Conservation (phyloP, 1,139 yeast species). For the Blastobotrys serpentis region DNA sequence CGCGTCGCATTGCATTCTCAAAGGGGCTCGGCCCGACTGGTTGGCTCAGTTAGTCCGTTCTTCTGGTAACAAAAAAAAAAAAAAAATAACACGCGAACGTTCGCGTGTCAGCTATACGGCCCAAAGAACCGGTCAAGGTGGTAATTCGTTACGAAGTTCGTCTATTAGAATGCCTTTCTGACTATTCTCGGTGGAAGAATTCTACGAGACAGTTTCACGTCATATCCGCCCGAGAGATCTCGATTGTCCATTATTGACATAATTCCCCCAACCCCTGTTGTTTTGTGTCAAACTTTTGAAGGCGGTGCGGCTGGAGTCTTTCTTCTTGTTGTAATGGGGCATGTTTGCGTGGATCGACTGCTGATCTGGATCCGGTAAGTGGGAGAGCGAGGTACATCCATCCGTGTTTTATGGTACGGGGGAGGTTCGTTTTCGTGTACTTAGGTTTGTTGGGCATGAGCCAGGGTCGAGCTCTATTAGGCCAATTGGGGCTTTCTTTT, state of each 20-base stretch:
- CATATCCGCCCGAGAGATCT: constrained; percentile 5
- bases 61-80: too few species aligned
- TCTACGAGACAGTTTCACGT: too few species aligned
- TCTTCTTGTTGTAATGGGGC: not conserved
- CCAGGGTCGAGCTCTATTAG: not conserved
- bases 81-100: not conserved
- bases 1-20: not conserved
- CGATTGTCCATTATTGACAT: not conserved
- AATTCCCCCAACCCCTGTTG: not conserved
- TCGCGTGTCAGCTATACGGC: not conserved
- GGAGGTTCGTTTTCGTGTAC: too few species aligned
- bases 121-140: too few species aligned
- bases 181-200: too few species aligned
- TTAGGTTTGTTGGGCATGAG: not conserved
- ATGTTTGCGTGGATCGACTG: not conserved
- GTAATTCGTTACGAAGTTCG: too few species aligned
- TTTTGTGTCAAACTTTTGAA: not conserved
- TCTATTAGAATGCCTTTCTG: too few species aligned
- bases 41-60: too few species aligned
- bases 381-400: not conserved
- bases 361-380: not conserved
- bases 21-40: constrained; percentile 1
- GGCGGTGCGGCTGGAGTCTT: not conserved
- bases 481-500: too few species aligned
- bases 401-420: too few species aligned